Percentiles rank a stretch among this genome's conserved stretches.
Evolutionary conservation across 352 stramenopile genomes (phyloP).

Genomic region (Phytopythium boreale): DNA sequence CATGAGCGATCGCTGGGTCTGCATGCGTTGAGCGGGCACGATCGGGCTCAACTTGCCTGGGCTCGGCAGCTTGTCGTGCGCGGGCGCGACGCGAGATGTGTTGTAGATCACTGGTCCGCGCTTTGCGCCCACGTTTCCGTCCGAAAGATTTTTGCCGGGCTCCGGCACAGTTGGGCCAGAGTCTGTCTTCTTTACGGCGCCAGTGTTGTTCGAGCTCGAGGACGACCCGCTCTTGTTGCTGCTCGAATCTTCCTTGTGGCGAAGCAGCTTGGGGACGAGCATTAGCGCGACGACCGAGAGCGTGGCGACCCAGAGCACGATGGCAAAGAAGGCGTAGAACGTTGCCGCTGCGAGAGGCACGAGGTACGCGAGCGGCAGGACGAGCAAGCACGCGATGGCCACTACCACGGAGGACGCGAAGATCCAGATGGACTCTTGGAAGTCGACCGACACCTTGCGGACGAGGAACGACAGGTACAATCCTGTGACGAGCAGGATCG

Average conservation of each 20-base stretch:
- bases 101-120: background rate
- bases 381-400: slow-evolving; percentile 34
- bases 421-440: slow-evolving; percentile 68
- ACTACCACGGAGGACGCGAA: slow-evolving; percentile 46
- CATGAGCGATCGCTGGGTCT: background rate
- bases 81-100: background rate
- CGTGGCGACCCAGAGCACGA: slow-evolving; percentile 26
- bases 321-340: slow-evolving; percentile 31
- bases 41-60: background rate
- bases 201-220: slow-evolving; percentile 5
- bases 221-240: slow-evolving; percentile 5
- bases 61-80: background rate
- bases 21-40: background rate
- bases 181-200: background rate
- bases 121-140: background rate
- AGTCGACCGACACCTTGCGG: slow-evolving; percentile 52
- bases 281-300: slow-evolving; percentile 36
- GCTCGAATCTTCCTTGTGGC: slow-evolving; percentile 26
- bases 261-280: slow-evolving; percentile 36
- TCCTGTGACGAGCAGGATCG: slow-evolving; percentile 32
- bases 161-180: background rate
- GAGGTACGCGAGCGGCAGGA: slow-evolving; percentile 44
- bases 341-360: slow-evolving; percentile 32
- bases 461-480: slow-evolving; percentile 56
- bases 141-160: background rate